A percentile compares a stretch with the other conserved stretches of the same genome.
Evolutionary conservation across 495 filamentous ascomycete genomes (phyloP).

Genomic region (Glarea lozoyensis): DNA sequence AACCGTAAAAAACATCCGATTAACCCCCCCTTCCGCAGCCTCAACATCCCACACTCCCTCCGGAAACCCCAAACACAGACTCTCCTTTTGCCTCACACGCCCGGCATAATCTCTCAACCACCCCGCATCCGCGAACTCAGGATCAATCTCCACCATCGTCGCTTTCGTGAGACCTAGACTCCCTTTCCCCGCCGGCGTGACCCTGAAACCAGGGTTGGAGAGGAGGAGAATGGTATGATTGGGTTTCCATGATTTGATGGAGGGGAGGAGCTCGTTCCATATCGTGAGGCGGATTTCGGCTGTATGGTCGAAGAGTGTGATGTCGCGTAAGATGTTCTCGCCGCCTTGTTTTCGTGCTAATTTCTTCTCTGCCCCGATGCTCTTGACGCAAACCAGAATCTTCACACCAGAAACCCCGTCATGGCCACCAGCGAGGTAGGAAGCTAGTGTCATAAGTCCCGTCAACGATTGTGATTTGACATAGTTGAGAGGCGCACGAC

Average conservation of each 20-base stretch:
- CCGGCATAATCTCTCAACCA: constrained; percentile 46
- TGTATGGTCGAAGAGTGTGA: constrained; percentile 54
- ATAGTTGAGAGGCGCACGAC: constrained; percentile 37
- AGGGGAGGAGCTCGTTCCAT: constrained; percentile 39
- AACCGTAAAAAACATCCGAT: constrained; percentile 45
- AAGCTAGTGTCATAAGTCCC: constrained; percentile 45
- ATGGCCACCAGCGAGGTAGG: constrained; percentile 36
- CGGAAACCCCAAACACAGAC: constrained; percentile 43
- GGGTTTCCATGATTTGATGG: constrained; percentile 41
- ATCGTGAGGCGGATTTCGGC: constrained; percentile 41
- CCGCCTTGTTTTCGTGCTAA: constrained; percentile 36
- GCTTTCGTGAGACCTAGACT: constrained; percentile 34
- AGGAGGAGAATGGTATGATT: constrained; percentile 49
- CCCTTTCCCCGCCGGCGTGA: constrained; percentile 17
- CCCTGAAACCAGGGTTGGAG: constrained; percentile 37
- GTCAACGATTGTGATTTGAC: constrained; percentile 26
- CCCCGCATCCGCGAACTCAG: constrained; percentile 43
- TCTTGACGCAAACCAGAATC: constrained; percentile 48
- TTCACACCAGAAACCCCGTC: constrained; percentile 37
- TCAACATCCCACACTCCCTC: constrained; percentile 42
- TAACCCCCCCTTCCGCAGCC: constrained; percentile 29
- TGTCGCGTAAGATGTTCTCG: constrained; percentile 35
- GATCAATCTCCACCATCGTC: constrained; percentile 50
- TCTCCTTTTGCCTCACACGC: constrained; percentile 41
- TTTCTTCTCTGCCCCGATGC: constrained; percentile 41